A percentile compares a stretch with the other conserved stretches of the same genome.
Evolutionary conservation across 495 filamentous ascomycete species (phyloP).

Genomic region (Pyrenula aspistea): DNA sequence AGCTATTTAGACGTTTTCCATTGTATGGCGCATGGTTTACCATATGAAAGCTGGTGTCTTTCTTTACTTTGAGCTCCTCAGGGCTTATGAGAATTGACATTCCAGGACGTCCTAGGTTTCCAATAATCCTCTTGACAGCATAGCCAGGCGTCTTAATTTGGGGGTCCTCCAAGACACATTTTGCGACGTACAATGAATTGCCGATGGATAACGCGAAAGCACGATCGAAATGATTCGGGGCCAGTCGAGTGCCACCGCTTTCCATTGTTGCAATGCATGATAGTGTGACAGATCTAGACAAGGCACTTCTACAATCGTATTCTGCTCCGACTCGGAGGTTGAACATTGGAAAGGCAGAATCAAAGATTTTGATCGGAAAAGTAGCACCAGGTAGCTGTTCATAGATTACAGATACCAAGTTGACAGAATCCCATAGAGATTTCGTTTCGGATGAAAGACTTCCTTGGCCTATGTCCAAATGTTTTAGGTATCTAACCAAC

Average conservation of each 20-base stretch:
- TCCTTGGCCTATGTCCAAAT: not conserved
- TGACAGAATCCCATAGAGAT: not conserved
- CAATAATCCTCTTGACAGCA: constrained; percentile 13
- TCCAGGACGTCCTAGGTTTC: constrained; percentile 22
- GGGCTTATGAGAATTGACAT: constrained; percentile 18
- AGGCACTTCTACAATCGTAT: not conserved
- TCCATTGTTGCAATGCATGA: constrained; percentile 13
- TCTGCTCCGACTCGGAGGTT: not conserved
- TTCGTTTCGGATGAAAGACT: not conserved
- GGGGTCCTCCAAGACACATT: constrained; percentile 16
- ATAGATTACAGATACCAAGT: not conserved
- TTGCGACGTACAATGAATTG: constrained; percentile 20
- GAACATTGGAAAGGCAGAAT: not conserved
- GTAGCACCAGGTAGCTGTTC: not conserved
- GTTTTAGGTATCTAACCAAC: not conserved
- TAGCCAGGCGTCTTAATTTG: not conserved
- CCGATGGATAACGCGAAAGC: constrained; percentile 19
- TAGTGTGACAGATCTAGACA: not conserved
- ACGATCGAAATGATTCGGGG: constrained; percentile 7
- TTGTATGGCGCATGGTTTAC: constrained; percentile 19
- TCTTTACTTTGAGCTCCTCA: constrained; percentile 1
- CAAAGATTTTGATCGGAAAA: not conserved
- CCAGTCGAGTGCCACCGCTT: constrained; percentile 11
- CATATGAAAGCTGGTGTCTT: constrained; percentile 7
- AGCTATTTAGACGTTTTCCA: constrained; percentile 14